These are phyloP conservation scores for Fraxinus americana DNA, from an alignment of 257 asterid species.

Conservation along the genomic window DNA sequence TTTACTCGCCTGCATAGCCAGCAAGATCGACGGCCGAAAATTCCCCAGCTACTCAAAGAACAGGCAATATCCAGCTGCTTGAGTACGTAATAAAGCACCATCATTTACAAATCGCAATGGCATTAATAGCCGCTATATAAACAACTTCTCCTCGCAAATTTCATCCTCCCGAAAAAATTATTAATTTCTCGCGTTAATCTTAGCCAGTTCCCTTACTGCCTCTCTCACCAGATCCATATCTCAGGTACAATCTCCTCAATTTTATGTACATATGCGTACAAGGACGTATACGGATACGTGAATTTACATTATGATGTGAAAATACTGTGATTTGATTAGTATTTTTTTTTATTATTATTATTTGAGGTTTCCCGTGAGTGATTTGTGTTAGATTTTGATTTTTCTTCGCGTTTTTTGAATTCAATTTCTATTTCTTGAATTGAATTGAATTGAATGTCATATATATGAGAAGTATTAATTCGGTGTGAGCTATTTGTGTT, in stretches of 20 bases:
- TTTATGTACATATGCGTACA: not conserved
- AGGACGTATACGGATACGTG: not conserved
- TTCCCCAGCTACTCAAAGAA: not conserved
- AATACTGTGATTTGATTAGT: not conserved
- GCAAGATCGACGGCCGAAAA: not conserved
- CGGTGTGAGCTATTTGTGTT: not conserved
- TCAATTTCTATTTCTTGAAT: not conserved
- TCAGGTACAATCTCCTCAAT: not conserved
- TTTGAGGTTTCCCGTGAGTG: not conserved
- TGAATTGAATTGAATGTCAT: not conserved
- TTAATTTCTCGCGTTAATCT: slow-evolving; percentile 33
- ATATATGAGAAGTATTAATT: not conserved
- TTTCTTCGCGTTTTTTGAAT: not conserved
- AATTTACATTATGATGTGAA: not conserved
- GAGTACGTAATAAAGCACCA: not conserved
- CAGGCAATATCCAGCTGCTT: not conserved
- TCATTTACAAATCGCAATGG: not conserved
- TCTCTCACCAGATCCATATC: slow-evolving; percentile 25
- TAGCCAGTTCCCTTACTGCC: slow-evolving; percentile 27
- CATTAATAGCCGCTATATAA: slow-evolving; percentile 17
- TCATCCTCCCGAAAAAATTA: not conserved
- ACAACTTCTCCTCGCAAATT: slow-evolving; percentile 17
- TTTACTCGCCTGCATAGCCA: not conserved
- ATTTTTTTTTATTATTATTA: not conserved
- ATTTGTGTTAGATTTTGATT: not conserved